Evolutionary conservation across 768 basidiomycete genomes (phyloP).

Genomic region (Austroboletus festivus): DNA sequence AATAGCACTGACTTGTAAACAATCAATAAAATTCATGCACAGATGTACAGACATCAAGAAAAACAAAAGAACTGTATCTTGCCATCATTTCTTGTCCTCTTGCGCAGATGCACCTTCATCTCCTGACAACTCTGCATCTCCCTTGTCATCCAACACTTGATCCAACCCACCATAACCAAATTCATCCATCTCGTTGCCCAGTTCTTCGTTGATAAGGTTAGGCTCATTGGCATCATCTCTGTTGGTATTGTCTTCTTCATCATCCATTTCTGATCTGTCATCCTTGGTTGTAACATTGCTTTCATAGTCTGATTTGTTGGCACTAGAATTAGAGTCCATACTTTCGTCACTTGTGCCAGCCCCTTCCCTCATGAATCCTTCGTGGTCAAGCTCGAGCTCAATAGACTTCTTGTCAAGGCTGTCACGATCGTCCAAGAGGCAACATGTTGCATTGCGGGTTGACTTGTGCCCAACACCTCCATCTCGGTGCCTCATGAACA

Average conservation of each 20-base stretch:
- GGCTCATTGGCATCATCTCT: not conserved
- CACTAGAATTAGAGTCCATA: no score
- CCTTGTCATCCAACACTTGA: not conserved
- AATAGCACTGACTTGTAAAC: not conserved
- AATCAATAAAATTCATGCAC: not conserved
- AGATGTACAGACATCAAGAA: not conserved
- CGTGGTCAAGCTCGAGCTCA: not conserved
- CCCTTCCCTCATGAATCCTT: not conserved
- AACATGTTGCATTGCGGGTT: not conserved
- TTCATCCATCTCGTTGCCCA: not conserved
- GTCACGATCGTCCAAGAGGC: not conserved
- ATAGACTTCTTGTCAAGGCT: not conserved
- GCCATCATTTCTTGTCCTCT: not conserved
- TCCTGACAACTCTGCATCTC: not conserved
- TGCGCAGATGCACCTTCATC: not conserved
- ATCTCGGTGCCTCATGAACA: not conserved
- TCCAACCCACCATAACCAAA: not conserved
- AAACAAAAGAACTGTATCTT: not conserved
- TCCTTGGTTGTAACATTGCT: not conserved
- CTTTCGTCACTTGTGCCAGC: not conserved
- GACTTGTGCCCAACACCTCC: not conserved
- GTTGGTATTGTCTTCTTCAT: not conserved
- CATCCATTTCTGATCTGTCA: no score
- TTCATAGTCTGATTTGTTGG: no score
- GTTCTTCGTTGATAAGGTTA: not conserved